Base-by-base conservation (phyloP, 148 eudicot genomes). In the Dysphania ambrosioides region DNA sequence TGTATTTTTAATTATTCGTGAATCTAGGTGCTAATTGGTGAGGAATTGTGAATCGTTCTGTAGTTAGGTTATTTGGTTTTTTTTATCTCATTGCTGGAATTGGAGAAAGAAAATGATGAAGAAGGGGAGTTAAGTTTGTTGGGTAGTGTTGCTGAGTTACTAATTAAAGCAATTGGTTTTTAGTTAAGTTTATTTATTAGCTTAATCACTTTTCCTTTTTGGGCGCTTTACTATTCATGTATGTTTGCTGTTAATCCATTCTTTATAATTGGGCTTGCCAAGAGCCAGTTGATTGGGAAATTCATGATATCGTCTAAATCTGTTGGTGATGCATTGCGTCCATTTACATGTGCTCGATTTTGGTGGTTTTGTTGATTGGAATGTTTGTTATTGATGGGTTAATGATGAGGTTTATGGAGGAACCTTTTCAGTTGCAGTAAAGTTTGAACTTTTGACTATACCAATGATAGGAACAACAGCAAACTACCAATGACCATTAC, bases 401-500 rank as follows among this genome's bases (percentile, higher is more conserved):
- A 59, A 23, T 86, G 29, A 69, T 82, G 88, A 91, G 86, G 77
- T 64, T 91, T 67, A 89, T 88, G 24, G 89, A 88, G 72, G 91
- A 94, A 63, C 92, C 97, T 8, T 80, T 91, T 40, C 86, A 82
- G 63, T 78, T 82, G 44, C 83, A 82, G 58, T 87, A 90, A 42
- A 57, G 64, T 3, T 79, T 94, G 75, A 87, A 84, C n/a, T 79
- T 90, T 91, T 15, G 98, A 94, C 77, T 94, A 87, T 81, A 94
- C 97, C n/a, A n/a, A n/a, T n/a, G n/a, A n/a, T n/a, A n/a, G n/a
- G n/a, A n/a, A n/a, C n/a, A n/a, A n/a, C n/a, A n/a, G n/a, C n/a
- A n/a, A n/a, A n/a, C n/a, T n/a, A n/a, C n/a, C n/a, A n/a, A n/a
- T n/a, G n/a, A n/a, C n/a, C n/a, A n/a, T n/a, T n/a, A n/a, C n/a